Percentiles rank a stretch among this genome's conserved stretches.
phyloP scores from a whole-genome alignment of 805 yeast species.

The Kodamaea restingae region DNA sequence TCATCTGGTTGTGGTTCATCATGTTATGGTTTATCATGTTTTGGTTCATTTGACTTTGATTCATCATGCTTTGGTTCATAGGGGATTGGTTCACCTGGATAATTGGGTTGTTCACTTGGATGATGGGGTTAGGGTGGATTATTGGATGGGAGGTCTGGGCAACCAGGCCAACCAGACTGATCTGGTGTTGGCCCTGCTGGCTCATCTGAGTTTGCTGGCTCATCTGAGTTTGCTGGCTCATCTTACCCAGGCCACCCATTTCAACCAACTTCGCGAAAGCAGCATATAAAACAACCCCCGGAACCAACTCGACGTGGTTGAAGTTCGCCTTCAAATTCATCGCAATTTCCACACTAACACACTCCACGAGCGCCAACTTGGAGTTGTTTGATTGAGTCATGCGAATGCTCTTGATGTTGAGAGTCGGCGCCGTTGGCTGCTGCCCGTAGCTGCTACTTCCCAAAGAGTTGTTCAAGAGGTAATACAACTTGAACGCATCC shows the following conservation, averaged over 20 bases:
- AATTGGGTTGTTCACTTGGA: no score
- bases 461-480: constrained; percentile 38
- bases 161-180: no score
- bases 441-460: constrained; percentile 19
- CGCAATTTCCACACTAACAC: constrained; percentile 67
- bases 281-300: constrained; percentile 71
- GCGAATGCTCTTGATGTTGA: constrained; percentile 56
- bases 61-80: no score
- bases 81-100: no score
- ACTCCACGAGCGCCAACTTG: constrained; percentile 56
- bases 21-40: no score
- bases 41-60: no score
- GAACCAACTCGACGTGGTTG: constrained; percentile 77
- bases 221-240: neutral
- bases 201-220: neutral
- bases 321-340: constrained; percentile 72
- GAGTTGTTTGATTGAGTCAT: constrained; percentile 17
- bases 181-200: no score
- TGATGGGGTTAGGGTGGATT: no score
- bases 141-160: no score
- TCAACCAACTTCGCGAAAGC: constrained; percentile 75
- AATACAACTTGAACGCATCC: constrained; percentile 41
- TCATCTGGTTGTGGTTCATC: no score
- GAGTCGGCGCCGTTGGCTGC: neutral
- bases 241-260: no score